Evolutionary conservation across 2,329 filamentous ascomycete genomes (phyloP).

Genomic region (Domatiomyces globalis): DNA sequence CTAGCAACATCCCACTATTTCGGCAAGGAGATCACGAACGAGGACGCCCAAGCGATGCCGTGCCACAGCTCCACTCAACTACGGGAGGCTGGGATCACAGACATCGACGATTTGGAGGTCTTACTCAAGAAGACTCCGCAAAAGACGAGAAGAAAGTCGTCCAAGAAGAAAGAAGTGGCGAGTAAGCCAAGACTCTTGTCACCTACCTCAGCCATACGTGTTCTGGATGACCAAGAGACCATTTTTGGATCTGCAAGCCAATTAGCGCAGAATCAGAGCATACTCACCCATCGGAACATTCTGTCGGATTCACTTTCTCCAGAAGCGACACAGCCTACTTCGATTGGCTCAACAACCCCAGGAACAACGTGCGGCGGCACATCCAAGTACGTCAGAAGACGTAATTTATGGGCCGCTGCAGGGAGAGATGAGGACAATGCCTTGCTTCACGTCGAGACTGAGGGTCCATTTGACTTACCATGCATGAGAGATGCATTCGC

Average conservation of each 20-base stretch:
- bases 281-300: slow-evolving; percentile 43
- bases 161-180: slow-evolving; percentile 20
- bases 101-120: slow-evolving; percentile 18
- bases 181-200: slow-evolving; percentile 45
- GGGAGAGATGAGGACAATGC: slow-evolving; percentile 52
- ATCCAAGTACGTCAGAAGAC: slow-evolving; percentile 21
- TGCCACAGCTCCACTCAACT: not conserved
- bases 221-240: slow-evolving; percentile 57
- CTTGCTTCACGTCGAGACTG: slow-evolving; percentile 47
- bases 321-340: slow-evolving; percentile 6
- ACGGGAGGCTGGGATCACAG: not conserved
- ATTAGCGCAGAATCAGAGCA: slow-evolving; percentile 54
- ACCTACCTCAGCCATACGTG: slow-evolving; percentile 51
- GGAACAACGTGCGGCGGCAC: slow-evolving; percentile 21
- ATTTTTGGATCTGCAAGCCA: slow-evolving; percentile 81
- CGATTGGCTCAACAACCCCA: slow-evolving; percentile 15
- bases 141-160: slow-evolving; percentile 5
- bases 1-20: slow-evolving; percentile 58
- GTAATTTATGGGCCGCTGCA: slow-evolving; percentile 55
- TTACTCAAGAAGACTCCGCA: slow-evolving; percentile 9
- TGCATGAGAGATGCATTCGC: slow-evolving; percentile 14
- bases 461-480: slow-evolving; percentile 43
- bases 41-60: not conserved
- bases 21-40: not conserved
- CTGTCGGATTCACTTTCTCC: slow-evolving; percentile 12